Conservation (phyloP, 192 early-diverging fungal species). For the Lunasporangiospora selenospora region DNA sequence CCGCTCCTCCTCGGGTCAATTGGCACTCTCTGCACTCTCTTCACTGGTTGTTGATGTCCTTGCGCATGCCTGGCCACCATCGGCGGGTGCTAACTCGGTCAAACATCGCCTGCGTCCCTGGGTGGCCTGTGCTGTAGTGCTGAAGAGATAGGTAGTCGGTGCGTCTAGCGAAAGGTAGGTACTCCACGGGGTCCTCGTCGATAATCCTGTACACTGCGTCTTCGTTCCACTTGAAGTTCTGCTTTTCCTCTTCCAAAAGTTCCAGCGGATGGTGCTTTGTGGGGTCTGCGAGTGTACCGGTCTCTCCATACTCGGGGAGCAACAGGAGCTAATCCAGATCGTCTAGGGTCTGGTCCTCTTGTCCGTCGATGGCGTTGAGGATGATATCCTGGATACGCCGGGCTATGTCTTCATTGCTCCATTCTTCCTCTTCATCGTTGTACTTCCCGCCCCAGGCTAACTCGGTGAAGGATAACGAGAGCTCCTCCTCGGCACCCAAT, state of each 20-base stretch:
- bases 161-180: not conserved
- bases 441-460: not conserved
- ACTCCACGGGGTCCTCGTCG: not conserved
- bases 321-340: not conserved
- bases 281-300: not conserved
- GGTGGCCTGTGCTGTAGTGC: slow-evolving; percentile 2
- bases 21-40: slow-evolving; percentile 4
- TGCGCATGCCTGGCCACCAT: slow-evolving; percentile 7
- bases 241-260: no score
- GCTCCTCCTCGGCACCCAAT: not conserved
- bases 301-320: not conserved
- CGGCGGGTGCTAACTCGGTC: not conserved
- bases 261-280: not conserved
- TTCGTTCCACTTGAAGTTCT: not conserved
- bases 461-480: not conserved
- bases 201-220: not conserved
- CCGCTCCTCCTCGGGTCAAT: not conserved
- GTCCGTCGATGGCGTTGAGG: no score
- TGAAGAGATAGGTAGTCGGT: not conserved
- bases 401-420: not conserved
- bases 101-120: slow-evolving; percentile 3
- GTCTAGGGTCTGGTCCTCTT: not conserved
- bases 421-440: not conserved
- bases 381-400: no score
- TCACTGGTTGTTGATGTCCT: slow-evolving; percentile 1